Conservation (phyloP, 805 yeast species). For the Candida tammaniensis region DNA sequence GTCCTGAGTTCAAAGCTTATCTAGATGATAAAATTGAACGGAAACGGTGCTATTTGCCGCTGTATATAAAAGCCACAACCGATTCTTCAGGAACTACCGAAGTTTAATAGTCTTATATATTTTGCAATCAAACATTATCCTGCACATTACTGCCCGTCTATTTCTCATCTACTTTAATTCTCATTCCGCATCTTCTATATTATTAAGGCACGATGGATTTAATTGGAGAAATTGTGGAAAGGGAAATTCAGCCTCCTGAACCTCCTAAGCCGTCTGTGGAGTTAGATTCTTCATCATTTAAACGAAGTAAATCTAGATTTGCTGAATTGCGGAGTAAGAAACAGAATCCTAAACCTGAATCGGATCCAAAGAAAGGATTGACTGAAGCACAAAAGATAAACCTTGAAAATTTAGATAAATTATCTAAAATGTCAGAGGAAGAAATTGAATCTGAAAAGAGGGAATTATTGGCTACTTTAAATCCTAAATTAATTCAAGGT, state of each 20-base stretch:
- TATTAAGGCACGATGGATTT: slow-evolving; percentile 50
- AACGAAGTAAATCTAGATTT: slow-evolving; percentile 20
- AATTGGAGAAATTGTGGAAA: slow-evolving; percentile 72
- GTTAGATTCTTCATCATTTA: slow-evolving; percentile 28
- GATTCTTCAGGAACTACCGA: background rate
- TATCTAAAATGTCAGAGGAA: slow-evolving; percentile 60
- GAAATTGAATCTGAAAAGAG: slow-evolving; percentile 63
- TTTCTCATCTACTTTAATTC: no score
- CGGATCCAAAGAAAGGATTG: slow-evolving; percentile 17
- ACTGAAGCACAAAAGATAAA: slow-evolving; percentile 72
- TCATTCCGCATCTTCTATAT: no score
- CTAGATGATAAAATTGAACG: slow-evolving; percentile 15
- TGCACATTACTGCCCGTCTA: background rate
- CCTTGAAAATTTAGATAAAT: slow-evolving; percentile 62
- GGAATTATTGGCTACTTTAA: slow-evolving; percentile 63
- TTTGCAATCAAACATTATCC: background rate
- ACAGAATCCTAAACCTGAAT: slow-evolving; percentile 9
- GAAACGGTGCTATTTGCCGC: slow-evolving; percentile 17
- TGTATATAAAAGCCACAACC: slow-evolving; percentile 9
- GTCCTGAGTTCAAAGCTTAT: slow-evolving; percentile 10
- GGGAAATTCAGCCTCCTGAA: slow-evolving; percentile 39
- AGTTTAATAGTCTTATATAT: background rate
- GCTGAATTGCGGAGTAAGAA: background rate
- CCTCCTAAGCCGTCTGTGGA: slow-evolving; percentile 24
- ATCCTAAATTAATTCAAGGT: slow-evolving; percentile 64